These are phyloP conservation scores for Fusarium graminum DNA, from an alignment of 2,329 filamentous ascomycete species.

Conservation along the genomic window DNA sequence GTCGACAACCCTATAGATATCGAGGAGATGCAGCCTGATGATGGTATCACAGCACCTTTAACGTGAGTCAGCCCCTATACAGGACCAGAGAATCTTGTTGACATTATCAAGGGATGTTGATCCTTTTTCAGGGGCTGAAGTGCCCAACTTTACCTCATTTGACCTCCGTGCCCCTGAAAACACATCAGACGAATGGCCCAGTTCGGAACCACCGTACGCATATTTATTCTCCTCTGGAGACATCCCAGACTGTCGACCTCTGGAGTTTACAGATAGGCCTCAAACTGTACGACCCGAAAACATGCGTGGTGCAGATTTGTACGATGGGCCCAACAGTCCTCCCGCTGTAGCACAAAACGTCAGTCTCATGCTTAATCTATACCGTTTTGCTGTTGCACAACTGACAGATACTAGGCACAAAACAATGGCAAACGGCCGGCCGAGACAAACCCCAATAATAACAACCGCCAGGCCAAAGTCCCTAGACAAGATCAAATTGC, in stretches of 20 bases:
- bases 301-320: neutral
- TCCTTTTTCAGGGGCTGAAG: neutral
- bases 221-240: neutral
- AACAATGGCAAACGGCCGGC: neutral
- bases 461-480: conserved; percentile 6
- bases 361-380: neutral
- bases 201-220: neutral
- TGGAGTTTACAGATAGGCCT: neutral
- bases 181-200: neutral
- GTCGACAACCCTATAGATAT: conserved; percentile 25
- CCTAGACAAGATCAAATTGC: neutral
- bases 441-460: neutral
- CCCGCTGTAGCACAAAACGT: neutral
- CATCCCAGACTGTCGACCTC: neutral
- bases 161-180: neutral
- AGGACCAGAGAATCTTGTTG: neutral
- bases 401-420: conserved; percentile 3
- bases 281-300: neutral
- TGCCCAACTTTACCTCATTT: neutral
- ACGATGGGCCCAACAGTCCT: conserved; percentile 10
- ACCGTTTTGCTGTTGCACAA: neutral
- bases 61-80: conserved; percentile 6
- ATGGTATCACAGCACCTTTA: neutral
- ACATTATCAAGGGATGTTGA: conserved; percentile 1
- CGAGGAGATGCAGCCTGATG: conserved; percentile 5